Percentiles rank a stretch among this genome's conserved stretches.
Conservation (phyloP, 2,329 filamentous ascomycete genomes). For the Kalmusia sp. region DNA sequence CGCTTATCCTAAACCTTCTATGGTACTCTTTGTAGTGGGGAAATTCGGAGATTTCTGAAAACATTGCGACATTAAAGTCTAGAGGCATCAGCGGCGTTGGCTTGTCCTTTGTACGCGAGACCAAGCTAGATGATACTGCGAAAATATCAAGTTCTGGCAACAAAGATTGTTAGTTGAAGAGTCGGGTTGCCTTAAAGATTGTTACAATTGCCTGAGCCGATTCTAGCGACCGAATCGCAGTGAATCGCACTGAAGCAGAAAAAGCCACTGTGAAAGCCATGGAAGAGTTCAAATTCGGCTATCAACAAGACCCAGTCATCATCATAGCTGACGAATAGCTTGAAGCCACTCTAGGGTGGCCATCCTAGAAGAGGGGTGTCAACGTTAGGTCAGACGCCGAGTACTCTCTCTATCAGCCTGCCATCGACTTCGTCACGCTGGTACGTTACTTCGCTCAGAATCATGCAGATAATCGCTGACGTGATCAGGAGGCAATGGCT, state of each 20-base stretch:
- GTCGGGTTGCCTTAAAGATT: slow-evolving; percentile 5
- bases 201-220: slow-evolving; percentile 3
- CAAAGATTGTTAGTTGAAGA: slow-evolving; percentile 1
- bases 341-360: slow-evolving; percentile 3
- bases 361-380: slow-evolving; percentile 7
- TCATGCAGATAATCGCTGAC: neutral
- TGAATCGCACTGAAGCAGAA: slow-evolving; percentile 2
- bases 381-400: slow-evolving; percentile 7
- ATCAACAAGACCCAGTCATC: neutral
- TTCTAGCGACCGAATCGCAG: slow-evolving; percentile 6
- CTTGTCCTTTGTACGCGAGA: slow-evolving; percentile 5
- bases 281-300: slow-evolving; percentile 4
- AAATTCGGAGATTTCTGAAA: slow-evolving; percentile 8
- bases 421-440: slow-evolving; percentile 4
- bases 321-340: too few relatives aligned
- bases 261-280: slow-evolving; percentile 4
- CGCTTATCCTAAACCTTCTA: too few relatives aligned
- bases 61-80: slow-evolving; percentile 6
- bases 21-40: too few relatives aligned
- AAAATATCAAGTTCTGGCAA: neutral
- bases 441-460: neutral
- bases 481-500: slow-evolving; percentile 5
- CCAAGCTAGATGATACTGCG: neutral
- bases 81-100: slow-evolving; percentile 9
- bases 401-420: slow-evolving; percentile 4